phyloP scores from a whole-genome alignment of 768 basidiomycete species.

The Cystobasidium ongulense region DNA sequence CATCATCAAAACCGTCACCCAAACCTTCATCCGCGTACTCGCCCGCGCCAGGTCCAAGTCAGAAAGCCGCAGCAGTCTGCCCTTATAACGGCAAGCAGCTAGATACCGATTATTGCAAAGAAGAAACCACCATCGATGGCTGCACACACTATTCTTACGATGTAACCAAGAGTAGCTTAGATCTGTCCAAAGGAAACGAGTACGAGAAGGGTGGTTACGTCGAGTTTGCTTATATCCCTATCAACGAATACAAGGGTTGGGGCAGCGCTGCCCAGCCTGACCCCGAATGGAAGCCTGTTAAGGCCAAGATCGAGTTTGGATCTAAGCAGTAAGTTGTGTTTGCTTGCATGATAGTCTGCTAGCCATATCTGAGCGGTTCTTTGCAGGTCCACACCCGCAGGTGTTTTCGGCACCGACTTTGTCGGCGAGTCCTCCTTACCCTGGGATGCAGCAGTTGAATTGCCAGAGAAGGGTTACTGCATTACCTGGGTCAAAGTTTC shows the following conservation, averaged over 20 bases:
- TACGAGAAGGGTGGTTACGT: neutral
- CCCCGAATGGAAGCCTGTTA: neutral
- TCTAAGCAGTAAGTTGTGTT: neutral
- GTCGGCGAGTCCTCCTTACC: neutral
- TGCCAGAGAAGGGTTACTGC: slow-evolving; percentile 1
- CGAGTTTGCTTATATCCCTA: neutral
- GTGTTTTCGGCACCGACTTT: neutral
- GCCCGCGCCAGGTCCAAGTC: neutral
- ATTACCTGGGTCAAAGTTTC: slow-evolving; percentile 9
- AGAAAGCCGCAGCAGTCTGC: neutral
- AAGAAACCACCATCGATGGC: neutral
- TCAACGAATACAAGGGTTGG: neutral
- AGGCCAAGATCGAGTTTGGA: neutral
- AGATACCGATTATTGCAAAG: slow-evolving; percentile 2
- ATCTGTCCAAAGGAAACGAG: slow-evolving; percentile 4
- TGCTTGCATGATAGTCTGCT: neutral
- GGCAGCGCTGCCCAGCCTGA: neutral
- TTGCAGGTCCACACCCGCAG: neutral
- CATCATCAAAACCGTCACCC: neutral
- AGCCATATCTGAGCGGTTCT: neutral
- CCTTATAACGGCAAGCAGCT: slow-evolving; percentile 2
- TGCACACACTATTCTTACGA: neutral
- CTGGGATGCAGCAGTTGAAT: neutral
- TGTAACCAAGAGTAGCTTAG: neutral
- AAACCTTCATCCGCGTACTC: neutral